Evolutionary conservation across 164 flowering plant species (phyloP), one percentile per base, ranked within the genome.

Genomic region (Kingdonia uniflora): DNA sequence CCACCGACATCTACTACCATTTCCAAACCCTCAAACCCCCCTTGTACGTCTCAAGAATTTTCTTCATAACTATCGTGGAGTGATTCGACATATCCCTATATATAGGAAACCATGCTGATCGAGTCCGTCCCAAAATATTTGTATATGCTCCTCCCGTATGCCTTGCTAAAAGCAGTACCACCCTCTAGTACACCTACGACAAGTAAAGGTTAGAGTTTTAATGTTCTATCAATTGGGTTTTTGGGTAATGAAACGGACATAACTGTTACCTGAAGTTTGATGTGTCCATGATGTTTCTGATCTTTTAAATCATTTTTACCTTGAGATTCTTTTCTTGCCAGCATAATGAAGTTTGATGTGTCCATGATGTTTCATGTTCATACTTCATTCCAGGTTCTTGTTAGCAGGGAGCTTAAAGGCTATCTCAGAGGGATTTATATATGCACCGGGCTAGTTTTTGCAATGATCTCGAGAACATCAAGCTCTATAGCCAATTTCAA

Each of bases 1-100:
- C 97, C 97, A 29, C 95, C 97, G 6, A 90, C 95, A 52, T 90
- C 97, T 0, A 87, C 94, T n/a, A 89, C 21, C 0, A 81, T 64
- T 0, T 35, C 44, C 29, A 89, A 69, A 16, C 82, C 84, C 38
- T 80, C 80, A 19, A 90, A 90, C 1, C 95, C n/a, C n/a, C 95
- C 4, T 66, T 67, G 73, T 90, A 90, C 19, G 42, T 57, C 19
- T 79, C 79, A 0, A 90, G 76, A 7, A 90, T 67, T 46, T 79
- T 78, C 73, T 84, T 90, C 88, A 86, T 80, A 51, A 74, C 68
- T 2, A 90, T 60, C 50, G 94, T 86, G 2, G 91, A 75, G 56
- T 82, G 88, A 51, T 82, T 61, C 0, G 80, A 71, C 97, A 90
- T 86, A 44, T 79, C 97, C 23, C 37, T 67, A n/a, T n/a, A n/a